Conservation (phyloP, 805 yeast genomes). For the Candida boleticola region DNA sequence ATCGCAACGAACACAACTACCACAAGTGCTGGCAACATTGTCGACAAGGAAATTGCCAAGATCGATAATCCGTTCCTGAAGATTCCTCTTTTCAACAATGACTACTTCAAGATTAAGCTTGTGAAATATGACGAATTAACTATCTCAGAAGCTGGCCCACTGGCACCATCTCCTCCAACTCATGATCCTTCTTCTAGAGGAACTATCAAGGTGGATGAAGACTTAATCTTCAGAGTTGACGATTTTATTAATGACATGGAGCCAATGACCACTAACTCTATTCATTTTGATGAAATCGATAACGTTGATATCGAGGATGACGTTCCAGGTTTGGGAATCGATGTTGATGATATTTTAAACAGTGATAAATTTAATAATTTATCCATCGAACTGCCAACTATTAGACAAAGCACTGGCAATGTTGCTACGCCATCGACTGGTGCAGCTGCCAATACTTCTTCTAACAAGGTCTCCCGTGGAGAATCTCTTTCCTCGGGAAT, state of each 20-base stretch:
- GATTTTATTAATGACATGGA: constrained; percentile 32
- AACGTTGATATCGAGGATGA: constrained; percentile 36
- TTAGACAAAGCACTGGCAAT: background rate
- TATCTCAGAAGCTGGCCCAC: background rate
- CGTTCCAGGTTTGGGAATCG: constrained; percentile 40
- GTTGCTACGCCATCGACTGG: background rate
- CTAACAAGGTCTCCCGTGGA: background rate
- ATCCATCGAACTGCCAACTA: constrained; percentile 12
- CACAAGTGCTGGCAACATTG: background rate
- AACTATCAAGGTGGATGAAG: constrained; percentile 26
- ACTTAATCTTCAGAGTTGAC: constrained; percentile 34
- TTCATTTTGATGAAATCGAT: constrained; percentile 25
- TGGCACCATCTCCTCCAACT: background rate
- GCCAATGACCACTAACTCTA: constrained; percentile 9
- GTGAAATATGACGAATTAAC: constrained; percentile 34
- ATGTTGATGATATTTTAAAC: constrained; percentile 41
- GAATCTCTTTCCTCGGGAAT: constrained; percentile 3
- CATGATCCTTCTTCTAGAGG: constrained; percentile 11
- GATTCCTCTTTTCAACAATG: constrained; percentile 36
- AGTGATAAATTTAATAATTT: constrained; percentile 38
- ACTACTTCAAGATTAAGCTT: constrained; percentile 32
- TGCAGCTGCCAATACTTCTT: background rate
- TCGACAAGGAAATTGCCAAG: background rate
- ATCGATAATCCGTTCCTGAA: constrained; percentile 6
- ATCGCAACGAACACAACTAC: background rate